Conservation (phyloP, 306 rosid species). For the Vigna reflexopilosa region DNA sequence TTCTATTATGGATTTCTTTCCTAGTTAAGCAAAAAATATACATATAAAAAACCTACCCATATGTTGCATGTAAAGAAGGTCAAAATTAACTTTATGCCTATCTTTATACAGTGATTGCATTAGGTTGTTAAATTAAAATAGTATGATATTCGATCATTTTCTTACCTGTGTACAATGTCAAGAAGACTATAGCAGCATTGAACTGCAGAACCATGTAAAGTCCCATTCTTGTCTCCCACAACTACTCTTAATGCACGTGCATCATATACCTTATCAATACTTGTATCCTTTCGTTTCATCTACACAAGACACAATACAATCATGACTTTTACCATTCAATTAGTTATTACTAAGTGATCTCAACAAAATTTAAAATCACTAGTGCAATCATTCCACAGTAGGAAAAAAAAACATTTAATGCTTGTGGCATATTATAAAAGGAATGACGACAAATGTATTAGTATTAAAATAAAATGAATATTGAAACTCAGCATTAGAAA, state of each 20-base stretch:
- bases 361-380: constrained; percentile 17
- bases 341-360: constrained; percentile 23
- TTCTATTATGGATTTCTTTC: constrained; percentile 33
- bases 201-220: constrained; percentile 93
- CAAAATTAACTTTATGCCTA: constrained; percentile 24
- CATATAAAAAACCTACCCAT: not conserved
- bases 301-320: constrained; percentile 41
- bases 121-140: constrained; percentile 17
- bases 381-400: not conserved
- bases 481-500: constrained; percentile 33
- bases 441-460: constrained; percentile 11
- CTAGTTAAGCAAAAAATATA: not conserved
- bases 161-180: constrained; percentile 89
- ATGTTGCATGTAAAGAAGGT: constrained; percentile 7
- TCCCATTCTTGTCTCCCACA: constrained; percentile 96
- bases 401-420: not conserved
- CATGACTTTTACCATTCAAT: constrained; percentile 42
- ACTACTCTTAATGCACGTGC: constrained; percentile 96
- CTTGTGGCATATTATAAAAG: constrained; percentile 24
- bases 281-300: constrained; percentile 92
- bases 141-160: constrained; percentile 23
- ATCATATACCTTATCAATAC: constrained; percentile 83
- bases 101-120: constrained; percentile 30
- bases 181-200: constrained; percentile 93
- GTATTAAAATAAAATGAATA: constrained; percentile 21